Conservation (phyloP, 768 basidiomycete genomes). For the Auricularia sp. region DNA sequence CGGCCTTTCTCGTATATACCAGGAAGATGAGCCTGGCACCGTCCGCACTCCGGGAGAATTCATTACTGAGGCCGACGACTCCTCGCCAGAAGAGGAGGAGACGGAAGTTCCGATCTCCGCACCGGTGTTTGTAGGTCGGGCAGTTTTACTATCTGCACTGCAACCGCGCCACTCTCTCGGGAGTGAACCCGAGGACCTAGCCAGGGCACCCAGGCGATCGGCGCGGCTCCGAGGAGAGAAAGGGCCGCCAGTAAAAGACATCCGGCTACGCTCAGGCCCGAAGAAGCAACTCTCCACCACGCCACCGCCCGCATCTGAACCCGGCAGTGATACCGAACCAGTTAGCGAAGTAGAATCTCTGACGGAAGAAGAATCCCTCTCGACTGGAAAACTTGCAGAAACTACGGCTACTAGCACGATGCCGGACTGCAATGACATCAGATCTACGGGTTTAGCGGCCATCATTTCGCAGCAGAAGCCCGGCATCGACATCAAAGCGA, state of each 20-base stretch:
- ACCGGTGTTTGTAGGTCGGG: background rate
- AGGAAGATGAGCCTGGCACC: background rate
- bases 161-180: too few relatives aligned
- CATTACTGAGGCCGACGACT: background rate
- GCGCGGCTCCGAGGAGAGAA: background rate
- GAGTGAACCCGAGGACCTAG: too few relatives aligned
- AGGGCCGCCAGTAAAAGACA: too few relatives aligned
- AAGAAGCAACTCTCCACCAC: too few relatives aligned
- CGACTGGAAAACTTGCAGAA: too few relatives aligned
- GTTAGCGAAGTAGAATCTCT: too few relatives aligned
- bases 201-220: background rate
- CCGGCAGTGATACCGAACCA: too few relatives aligned
- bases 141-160: background rate
- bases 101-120: background rate
- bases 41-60: background rate
- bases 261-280: too few relatives aligned
- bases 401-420: too few relatives aligned
- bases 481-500: background rate
- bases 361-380: too few relatives aligned
- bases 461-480: background rate
- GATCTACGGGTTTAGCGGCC: background rate
- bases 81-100: background rate
- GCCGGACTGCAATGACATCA: too few relatives aligned
- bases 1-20: slow-evolving; percentile 11
- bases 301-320: too few relatives aligned